These are phyloP conservation scores for Endotrypanum monterogeii DNA, from an alignment of 208 protist genomes.

Conservation along the genomic window DNA sequence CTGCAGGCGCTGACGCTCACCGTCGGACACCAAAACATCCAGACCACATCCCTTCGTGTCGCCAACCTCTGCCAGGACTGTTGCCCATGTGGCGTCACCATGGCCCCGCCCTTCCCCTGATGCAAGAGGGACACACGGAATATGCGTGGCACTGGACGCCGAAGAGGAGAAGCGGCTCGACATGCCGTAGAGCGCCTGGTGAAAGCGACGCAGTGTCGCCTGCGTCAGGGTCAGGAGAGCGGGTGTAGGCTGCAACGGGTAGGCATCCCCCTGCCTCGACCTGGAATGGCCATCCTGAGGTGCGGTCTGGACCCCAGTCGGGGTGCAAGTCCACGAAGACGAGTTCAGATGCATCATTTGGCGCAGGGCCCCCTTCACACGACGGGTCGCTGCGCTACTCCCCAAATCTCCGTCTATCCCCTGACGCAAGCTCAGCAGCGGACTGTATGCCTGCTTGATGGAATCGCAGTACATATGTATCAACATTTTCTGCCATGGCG, in stretches of 20 bases:
- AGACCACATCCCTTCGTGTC: background rate
- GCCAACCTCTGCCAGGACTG: background rate
- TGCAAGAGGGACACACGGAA: background rate
- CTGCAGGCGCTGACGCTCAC: conserved; percentile 8
- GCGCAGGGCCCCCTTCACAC: background rate
- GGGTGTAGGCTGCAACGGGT: conserved; percentile 21
- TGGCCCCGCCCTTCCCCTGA: background rate
- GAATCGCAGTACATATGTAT: background rate
- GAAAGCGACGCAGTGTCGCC: conserved; percentile 10
- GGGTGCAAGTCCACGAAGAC: conserved; percentile 9
- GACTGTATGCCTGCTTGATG: conserved; percentile 8
- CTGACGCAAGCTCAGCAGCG: background rate
- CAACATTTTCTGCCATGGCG: conserved; percentile 26
- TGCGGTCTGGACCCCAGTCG: background rate
- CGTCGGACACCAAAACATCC: background rate
- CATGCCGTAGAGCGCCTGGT: conserved; percentile 26
- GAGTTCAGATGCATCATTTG: background rate
- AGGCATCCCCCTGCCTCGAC: conserved; percentile 1
- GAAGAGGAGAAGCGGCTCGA: background rate
- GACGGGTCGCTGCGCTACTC: background rate
- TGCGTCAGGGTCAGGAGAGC: conserved; percentile 12
- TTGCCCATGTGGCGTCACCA: background rate
- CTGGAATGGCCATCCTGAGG: background rate
- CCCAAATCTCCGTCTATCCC: background rate
- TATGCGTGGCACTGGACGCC: background rate